Base-by-base conservation (phyloP, 2,329 filamentous ascomycete genomes). In the Colletotrichum chlorophyti region DNA sequence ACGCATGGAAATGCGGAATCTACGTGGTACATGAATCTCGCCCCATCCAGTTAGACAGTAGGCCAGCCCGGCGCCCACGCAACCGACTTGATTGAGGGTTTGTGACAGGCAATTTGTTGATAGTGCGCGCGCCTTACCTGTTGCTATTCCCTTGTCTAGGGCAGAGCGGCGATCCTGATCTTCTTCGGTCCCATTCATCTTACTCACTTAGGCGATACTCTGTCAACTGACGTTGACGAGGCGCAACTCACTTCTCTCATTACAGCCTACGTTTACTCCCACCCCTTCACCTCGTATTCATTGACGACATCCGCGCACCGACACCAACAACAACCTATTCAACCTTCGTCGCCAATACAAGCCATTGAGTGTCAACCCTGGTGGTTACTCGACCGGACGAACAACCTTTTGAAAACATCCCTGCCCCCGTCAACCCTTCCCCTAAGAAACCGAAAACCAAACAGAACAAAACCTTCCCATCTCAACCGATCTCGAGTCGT, bases 401-500 rank as follows among this genome's bases (percentile, higher is more conserved):
- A 52, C 41, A 21, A 40, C 27, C 15, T 19, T 24, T n/a, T 10
- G n/a, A 11, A 21, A 17, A 32, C n/a, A 31, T 10, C 23, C 40
- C 26, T 32, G n/a, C 34, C 37, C 24, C 24, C 29, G 21, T 14
- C 29, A 24, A 27, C 26, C 24, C 14, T 29, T 40, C 6, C 46
- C 34, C 9, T 14, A 14, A 47, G 40, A 23, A 26, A 19, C 12
- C 26, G 14, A 58, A 32, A n/a, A 7, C 31, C 41, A 41, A 45
- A 31, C 32, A 23, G 15, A 57, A 50, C 57, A 50, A 40, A 41
- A 37, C 27, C 29, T 60, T 27, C 5, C 12, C 7, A 40, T 51
- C 15, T 26, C 32, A 40, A 35, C 51, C 45, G 53, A 58, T 60
- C 58, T 48, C 41, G 34, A 60, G 47, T 60, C 58, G 29, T 53